phyloP scores from a whole-genome alignment of 2,329 filamentous ascomycete species.

The Botrytis deweyae region DNA sequence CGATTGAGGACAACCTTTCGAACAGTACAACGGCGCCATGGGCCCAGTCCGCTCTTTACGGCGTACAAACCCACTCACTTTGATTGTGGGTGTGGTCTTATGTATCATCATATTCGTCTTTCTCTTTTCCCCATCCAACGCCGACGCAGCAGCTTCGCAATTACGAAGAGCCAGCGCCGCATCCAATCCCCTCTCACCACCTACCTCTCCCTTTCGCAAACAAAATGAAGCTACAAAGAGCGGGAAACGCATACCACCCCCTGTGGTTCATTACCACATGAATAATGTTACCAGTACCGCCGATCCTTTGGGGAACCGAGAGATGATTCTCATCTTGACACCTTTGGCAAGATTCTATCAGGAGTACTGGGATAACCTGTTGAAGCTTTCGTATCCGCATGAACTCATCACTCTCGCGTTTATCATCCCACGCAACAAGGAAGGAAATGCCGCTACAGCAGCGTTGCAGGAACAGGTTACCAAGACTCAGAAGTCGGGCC shows the following conservation, averaged over 20 bases:
- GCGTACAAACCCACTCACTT: constrained; percentile 74
- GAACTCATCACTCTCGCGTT: constrained; percentile 93
- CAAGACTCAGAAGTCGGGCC: constrained; percentile 75
- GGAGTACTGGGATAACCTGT: constrained; percentile 91
- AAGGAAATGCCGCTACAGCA: constrained; percentile 82
- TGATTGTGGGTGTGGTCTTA: constrained; percentile 69
- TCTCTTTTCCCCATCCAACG: constrained; percentile 53
- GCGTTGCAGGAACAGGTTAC: constrained; percentile 81
- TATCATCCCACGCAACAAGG: constrained; percentile 90
- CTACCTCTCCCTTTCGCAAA: constrained; percentile 73
- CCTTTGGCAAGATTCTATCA: constrained; percentile 92
- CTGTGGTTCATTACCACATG: constrained; percentile 89
- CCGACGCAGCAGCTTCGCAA: constrained; percentile 49
- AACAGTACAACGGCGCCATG: constrained; percentile 44
- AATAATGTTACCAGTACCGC: constrained; percentile 87
- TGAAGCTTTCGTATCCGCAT: constrained; percentile 83
- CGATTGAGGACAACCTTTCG: constrained; percentile 35
- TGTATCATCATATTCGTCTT: constrained; percentile 71
- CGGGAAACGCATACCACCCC: constrained; percentile 63
- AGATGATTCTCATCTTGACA: constrained; percentile 87
- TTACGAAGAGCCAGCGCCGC: constrained; percentile 57
- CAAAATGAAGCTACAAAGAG: constrained; percentile 52
- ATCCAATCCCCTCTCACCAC: constrained; percentile 69
- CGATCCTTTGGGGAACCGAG: constrained; percentile 73
- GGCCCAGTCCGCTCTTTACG: constrained; percentile 69